Evolutionary conservation across 2,329 filamentous ascomycete species (phyloP).

Genomic region (Microdochium trichocladiopsis): DNA sequence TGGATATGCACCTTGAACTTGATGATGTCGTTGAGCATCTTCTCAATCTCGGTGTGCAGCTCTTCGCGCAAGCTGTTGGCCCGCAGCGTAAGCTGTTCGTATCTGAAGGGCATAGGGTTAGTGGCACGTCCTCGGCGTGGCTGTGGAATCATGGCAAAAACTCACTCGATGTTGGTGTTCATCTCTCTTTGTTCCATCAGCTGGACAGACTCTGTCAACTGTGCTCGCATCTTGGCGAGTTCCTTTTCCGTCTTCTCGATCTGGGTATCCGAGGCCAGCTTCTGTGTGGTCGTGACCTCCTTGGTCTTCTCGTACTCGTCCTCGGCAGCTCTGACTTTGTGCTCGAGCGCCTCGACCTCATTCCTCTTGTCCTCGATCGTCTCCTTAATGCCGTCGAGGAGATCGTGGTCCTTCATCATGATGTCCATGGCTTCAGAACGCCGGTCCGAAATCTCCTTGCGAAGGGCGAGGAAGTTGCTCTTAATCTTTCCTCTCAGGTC

Average conservation of each 20-base stretch:
- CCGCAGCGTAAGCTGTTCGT: conserved; percentile 83
- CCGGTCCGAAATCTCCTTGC: conserved; percentile 89
- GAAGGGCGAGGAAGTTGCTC: conserved; percentile 66
- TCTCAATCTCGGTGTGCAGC: conserved; percentile 93
- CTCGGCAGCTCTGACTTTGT: conserved; percentile 79
- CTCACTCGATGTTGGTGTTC: conserved; percentile 90
- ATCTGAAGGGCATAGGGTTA: conserved; percentile 39
- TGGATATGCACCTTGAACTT: conserved; percentile 98
- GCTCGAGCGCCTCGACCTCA: conserved; percentile 87
- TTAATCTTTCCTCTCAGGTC: conserved; percentile 82
- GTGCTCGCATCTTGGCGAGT: conserved; percentile 83
- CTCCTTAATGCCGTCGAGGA: conserved; percentile 91
- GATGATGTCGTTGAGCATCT: conserved; percentile 93
- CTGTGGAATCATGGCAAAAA: conserved; percentile 10
- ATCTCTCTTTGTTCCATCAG: conserved; percentile 92
- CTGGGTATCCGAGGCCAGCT: conserved; percentile 81
- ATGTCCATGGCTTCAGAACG: conserved; percentile 75
- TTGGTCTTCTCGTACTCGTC: conserved; percentile 93
- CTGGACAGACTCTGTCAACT: conserved; percentile 79
- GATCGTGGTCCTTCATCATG: conserved; percentile 90
- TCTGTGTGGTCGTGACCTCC: conserved; percentile 78
- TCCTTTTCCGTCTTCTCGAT: conserved; percentile 99
- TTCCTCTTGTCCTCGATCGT: conserved; percentile 92
- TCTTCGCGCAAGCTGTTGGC: conserved; percentile 86
- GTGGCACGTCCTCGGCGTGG: not conserved